Percentiles rank a stretch among this genome's conserved stretches.
Conservation (phyloP, 2,329 filamentous ascomycete genomes). For the Penicillium sp. region DNA sequence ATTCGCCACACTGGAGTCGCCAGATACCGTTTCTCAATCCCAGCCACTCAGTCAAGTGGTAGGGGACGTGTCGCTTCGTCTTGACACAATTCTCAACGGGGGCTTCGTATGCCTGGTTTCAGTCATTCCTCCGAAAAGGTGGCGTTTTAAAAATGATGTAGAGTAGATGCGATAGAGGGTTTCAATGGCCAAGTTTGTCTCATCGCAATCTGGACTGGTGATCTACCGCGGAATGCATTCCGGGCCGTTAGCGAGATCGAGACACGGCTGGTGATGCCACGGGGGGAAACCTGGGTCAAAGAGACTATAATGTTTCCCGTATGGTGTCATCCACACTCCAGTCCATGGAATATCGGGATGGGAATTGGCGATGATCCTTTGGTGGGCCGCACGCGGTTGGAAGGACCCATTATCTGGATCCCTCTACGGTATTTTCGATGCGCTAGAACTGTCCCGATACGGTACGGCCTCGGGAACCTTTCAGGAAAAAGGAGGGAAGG, state of each 20-base stretch:
- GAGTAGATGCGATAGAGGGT: not conserved
- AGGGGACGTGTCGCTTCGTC: not conserved
- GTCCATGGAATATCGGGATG: not conserved
- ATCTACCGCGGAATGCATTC: conserved; percentile 20
- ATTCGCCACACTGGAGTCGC: conserved; percentile 20
- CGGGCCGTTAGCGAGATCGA: conserved; percentile 22
- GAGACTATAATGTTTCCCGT: not conserved
- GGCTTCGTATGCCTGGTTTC: conserved; percentile 15
- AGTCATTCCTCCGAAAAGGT: conserved; percentile 8
- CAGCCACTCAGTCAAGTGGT: conserved; percentile 2
- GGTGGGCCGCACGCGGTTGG: conserved; percentile 15
- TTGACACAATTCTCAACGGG: conserved; percentile 1
- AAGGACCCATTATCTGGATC: conserved; percentile 9
- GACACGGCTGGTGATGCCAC: conserved; percentile 6
- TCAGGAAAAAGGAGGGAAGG: conserved; percentile 3
- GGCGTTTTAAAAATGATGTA: not conserved
- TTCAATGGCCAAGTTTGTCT: not conserved
- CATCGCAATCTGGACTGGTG: conserved; percentile 21
- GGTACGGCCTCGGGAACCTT: conserved; percentile 3
- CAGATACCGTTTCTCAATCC: conserved; percentile 3
- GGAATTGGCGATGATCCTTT: conserved; percentile 10
- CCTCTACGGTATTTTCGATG: conserved; percentile 10
- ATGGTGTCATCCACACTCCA: not conserved
- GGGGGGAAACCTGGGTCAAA: not conserved
- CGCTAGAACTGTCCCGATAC: conserved; percentile 2